phyloP scores from a whole-genome alignment of 2,329 filamentous ascomycete species.

The Didymellaceae sp. region DNA sequence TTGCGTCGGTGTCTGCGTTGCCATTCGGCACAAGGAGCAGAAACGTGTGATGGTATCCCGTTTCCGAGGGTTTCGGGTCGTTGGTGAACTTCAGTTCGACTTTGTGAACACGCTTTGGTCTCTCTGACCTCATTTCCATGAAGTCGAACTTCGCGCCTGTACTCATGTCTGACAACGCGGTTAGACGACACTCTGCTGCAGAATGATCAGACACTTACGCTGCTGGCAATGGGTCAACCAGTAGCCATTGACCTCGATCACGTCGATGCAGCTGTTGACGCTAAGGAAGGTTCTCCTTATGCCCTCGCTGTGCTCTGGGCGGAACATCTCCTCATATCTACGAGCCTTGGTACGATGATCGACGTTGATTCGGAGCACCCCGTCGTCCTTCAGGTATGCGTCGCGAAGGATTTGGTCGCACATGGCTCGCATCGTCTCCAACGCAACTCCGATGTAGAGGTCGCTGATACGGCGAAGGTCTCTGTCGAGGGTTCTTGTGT shows the following conservation, averaged over 20 bases:
- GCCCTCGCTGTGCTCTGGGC: background rate
- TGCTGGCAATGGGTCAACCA: background rate
- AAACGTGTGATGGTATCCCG: background rate
- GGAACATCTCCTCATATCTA: background rate
- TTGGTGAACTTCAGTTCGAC: background rate
- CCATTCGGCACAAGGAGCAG: background rate
- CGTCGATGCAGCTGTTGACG: background rate
- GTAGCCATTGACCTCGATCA: background rate
- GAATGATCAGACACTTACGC: background rate
- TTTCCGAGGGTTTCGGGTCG: background rate
- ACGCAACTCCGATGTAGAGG: constrained; percentile 3
- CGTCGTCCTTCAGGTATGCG: no score
- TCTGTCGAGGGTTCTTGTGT: background rate
- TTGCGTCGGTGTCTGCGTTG: no score
- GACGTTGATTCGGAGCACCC: background rate
- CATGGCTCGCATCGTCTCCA: background rate
- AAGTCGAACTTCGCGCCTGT: background rate
- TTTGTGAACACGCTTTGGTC: background rate
- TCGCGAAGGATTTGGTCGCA: background rate
- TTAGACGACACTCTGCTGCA: no score
- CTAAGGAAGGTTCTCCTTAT: background rate
- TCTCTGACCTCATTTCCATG: background rate
- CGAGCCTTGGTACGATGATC: background rate
- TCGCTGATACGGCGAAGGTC: background rate
- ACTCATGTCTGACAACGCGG: background rate